Evolutionary conservation across 768 basidiomycete species (phyloP).

Genomic region (Panellus pusillus): DNA sequence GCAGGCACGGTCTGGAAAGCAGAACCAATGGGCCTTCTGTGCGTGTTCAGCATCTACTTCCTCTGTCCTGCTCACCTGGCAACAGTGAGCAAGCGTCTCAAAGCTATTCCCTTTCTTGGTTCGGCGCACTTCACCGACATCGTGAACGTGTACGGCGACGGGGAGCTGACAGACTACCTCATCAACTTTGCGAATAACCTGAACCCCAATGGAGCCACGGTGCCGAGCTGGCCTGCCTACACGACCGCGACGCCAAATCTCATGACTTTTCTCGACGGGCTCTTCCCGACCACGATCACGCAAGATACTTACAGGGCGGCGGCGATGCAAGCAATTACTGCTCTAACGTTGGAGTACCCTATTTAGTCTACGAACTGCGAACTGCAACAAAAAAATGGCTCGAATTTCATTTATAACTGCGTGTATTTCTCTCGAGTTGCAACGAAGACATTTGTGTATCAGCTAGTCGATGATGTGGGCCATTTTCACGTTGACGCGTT

Average conservation of each 20-base stretch:
- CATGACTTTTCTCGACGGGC: slow-evolving; percentile 31
- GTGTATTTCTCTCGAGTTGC: no score
- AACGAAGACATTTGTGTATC: no score
- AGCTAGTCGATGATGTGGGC: no score
- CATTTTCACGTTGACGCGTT: no score
- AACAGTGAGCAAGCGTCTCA: slow-evolving; percentile 35
- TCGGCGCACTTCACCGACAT: slow-evolving; percentile 38
- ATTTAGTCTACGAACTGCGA: slow-evolving; percentile 12
- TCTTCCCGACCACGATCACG: slow-evolving; percentile 23
- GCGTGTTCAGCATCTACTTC: slow-evolving; percentile 3
- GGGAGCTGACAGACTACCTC: slow-evolving; percentile 35
- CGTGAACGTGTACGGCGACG: slow-evolving; percentile 26
- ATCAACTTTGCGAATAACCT: slow-evolving; percentile 36
- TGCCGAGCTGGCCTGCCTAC: slow-evolving; percentile 48
- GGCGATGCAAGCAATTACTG: slow-evolving; percentile 27
- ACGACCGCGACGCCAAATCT: slow-evolving; percentile 32
- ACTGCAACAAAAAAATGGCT: no score
- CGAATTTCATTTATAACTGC: neutral
- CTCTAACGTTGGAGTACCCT: slow-evolving; percentile 32
- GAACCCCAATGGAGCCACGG: slow-evolving; percentile 39
- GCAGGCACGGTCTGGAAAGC: slow-evolving; percentile 36
- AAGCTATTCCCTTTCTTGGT: slow-evolving; percentile 32
- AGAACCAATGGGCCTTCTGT: slow-evolving; percentile 41
- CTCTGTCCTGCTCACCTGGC: neutral
- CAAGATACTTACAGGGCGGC: slow-evolving; percentile 27